Evolutionary conservation across 2,329 filamentous ascomycete species (phyloP).

Genomic region (Alternaria incomplexa): DNA sequence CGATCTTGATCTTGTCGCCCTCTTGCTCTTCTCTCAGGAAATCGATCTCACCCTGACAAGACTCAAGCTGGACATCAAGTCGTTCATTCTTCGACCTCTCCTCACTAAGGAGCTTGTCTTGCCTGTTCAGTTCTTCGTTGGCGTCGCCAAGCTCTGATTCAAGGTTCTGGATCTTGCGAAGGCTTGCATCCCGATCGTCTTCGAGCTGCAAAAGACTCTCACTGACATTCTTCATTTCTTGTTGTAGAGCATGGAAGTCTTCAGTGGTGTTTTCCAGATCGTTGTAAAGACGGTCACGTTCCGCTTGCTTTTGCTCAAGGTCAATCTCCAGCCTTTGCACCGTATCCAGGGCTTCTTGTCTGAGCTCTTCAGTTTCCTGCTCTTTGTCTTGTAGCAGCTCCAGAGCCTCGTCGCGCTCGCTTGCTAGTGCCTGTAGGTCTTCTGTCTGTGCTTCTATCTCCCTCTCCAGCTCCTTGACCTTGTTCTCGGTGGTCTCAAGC

Average conservation of each 20-base stretch:
- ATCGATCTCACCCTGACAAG: conserved; percentile 87
- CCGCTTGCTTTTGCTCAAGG: conserved; percentile 72
- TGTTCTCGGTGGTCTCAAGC: conserved; percentile 68
- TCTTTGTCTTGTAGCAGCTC: conserved; percentile 72
- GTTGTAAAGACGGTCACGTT: conserved; percentile 71
- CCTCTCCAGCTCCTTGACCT: conserved; percentile 73
- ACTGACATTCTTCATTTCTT: conserved; percentile 91
- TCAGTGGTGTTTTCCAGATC: conserved; percentile 80
- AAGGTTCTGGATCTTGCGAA: conserved; percentile 79
- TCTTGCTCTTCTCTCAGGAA: conserved; percentile 98
- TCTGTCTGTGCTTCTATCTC: conserved; percentile 81
- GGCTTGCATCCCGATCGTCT: conserved; percentile 82
- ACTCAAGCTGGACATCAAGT: conserved; percentile 89
- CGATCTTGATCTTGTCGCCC: conserved; percentile 95
- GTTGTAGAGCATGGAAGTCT: conserved; percentile 88
- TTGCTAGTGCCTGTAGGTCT: conserved; percentile 78
- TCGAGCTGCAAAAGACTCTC: conserved; percentile 86
- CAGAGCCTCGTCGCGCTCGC: conserved; percentile 85
- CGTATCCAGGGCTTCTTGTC: conserved; percentile 65
- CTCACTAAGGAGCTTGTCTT: conserved; percentile 84
- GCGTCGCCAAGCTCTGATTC: conserved; percentile 83
- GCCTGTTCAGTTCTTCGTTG: conserved; percentile 82
- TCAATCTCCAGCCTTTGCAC: conserved; percentile 67
- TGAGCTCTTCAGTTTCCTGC: conserved; percentile 58
- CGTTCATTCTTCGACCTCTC: conserved; percentile 86